Evolutionary conservation across 2,329 filamentous ascomycete species (phyloP).

Genomic region (Colletotrichum tofieldiae): DNA sequence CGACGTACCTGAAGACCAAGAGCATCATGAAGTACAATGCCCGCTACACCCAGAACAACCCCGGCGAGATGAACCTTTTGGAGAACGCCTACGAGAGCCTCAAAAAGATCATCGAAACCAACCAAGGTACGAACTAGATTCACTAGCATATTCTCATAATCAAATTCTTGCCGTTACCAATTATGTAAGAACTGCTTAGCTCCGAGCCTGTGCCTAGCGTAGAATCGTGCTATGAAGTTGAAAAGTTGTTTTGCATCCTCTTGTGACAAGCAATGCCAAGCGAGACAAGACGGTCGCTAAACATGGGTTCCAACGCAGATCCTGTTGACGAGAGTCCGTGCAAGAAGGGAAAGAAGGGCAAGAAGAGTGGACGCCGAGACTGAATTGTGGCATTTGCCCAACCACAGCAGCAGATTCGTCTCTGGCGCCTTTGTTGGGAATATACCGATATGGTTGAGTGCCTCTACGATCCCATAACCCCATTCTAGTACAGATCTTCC

Average conservation of each 20-base stretch:
- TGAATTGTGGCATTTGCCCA: not conserved
- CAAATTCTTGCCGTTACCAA: not conserved
- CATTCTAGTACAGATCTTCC: too few relatives aligned
- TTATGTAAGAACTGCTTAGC: not conserved
- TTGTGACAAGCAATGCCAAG: slow-evolving; percentile 10
- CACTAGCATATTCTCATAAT: slow-evolving; percentile 12
- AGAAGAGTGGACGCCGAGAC: slow-evolving; percentile 16
- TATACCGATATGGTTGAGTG: too few relatives aligned
- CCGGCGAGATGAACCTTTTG: slow-evolving; percentile 62
- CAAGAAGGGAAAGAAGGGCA: slow-evolving; percentile 30
- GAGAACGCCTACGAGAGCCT: slow-evolving; percentile 38
- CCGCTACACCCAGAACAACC: slow-evolving; percentile 67
- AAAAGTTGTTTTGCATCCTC: not conserved
- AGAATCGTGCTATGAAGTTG: not conserved
- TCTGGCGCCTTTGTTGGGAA: too few relatives aligned
- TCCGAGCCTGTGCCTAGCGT: too few relatives aligned
- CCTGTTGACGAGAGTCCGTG: slow-evolving; percentile 10
- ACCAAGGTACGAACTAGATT: slow-evolving; percentile 36
- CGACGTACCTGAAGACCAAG: slow-evolving; percentile 68
- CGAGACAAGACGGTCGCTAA: slow-evolving; percentile 29
- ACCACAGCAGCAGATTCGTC: too few relatives aligned
- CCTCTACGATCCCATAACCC: too few relatives aligned
- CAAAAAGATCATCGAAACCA: slow-evolving; percentile 9
- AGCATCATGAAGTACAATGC: slow-evolving; percentile 70
- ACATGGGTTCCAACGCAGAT: slow-evolving; percentile 17